Evolutionary conservation across 768 basidiomycete genomes (phyloP).

Genomic region (Dictyophora rubrovolvata): DNA sequence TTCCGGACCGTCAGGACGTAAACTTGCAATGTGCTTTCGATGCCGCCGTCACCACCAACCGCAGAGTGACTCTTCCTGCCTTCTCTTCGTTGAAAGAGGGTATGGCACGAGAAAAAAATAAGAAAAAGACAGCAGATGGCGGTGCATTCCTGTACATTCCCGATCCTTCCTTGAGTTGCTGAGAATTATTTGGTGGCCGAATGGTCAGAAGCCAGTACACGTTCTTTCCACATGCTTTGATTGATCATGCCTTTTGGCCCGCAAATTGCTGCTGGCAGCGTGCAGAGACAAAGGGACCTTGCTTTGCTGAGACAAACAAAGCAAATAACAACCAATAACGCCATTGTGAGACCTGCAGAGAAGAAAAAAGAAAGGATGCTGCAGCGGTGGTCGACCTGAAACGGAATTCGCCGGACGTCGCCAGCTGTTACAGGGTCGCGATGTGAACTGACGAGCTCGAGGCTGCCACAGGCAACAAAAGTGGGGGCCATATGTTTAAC

Average conservation of each 20-base stretch:
- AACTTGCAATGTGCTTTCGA: background rate
- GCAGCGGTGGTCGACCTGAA: background rate
- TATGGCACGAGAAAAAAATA: no score
- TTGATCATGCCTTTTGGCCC: background rate
- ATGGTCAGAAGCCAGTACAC: slow-evolving; percentile 5
- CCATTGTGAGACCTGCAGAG: no score
- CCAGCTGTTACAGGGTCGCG: no score
- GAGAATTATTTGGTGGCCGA: background rate
- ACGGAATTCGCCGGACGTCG: background rate
- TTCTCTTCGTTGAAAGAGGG: no score
- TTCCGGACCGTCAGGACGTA: background rate
- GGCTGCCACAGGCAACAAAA: background rate
- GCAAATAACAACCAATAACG: no score
- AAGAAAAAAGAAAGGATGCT: no score
- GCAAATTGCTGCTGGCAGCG: background rate
- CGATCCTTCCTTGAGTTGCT: background rate
- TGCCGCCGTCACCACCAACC: background rate
- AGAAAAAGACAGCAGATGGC: no score
- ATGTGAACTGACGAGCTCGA: no score
- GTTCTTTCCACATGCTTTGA: slow-evolving; percentile 8
- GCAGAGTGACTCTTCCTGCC: no score
- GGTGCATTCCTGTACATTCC: background rate
- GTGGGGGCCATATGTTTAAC: background rate
- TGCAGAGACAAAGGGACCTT: background rate
- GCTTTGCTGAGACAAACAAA: no score